These are phyloP conservation scores for Cladosporium cucumerinum DNA, from an alignment of 2,329 filamentous ascomycete species.

Conservation along the genomic window DNA sequence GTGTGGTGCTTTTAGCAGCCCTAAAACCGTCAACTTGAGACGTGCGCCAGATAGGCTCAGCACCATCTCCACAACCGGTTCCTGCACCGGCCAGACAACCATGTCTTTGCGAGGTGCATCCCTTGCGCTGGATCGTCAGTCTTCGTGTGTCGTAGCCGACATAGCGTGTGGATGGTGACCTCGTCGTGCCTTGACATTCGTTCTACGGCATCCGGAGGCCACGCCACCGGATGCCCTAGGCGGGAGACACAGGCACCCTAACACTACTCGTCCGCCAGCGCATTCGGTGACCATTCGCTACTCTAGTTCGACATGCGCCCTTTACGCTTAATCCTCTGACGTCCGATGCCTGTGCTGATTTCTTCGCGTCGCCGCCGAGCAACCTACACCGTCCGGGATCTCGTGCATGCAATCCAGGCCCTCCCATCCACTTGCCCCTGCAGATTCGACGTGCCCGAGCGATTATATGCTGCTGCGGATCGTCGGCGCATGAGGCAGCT, in stretches of 20 bases:
- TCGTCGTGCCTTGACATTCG: constrained; percentile 5
- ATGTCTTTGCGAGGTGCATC: neutral
- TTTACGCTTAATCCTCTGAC: constrained; percentile 1
- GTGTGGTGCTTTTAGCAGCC: neutral
- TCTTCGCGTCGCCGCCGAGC: constrained; percentile 3
- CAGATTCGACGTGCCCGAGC: constrained; percentile 1
- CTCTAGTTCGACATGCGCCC: neutral
- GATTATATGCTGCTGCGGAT: constrained; percentile 13
- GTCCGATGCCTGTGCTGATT: constrained; percentile 2
- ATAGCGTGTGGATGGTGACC: constrained; percentile 2
- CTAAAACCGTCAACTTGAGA: constrained; percentile 9
- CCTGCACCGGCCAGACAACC: constrained; percentile 16
- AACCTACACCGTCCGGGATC: constrained; percentile 5
- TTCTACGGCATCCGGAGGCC: constrained; percentile 11
- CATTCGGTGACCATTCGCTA: neutral
- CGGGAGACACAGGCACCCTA: constrained; percentile 1
- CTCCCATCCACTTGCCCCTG: constrained; percentile 7
- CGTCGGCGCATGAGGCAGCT: constrained; percentile 14
- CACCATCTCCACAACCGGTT: constrained; percentile 16
- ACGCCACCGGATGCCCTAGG: constrained; percentile 10
- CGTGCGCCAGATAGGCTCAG: constrained; percentile 14
- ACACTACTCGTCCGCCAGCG: neutral
- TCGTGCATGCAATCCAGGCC: constrained; percentile 6
- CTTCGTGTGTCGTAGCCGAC: constrained; percentile 13
- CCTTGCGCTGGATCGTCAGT: constrained; percentile 12